phyloP scores from a whole-genome alignment of 2,329 filamentous ascomycete genomes.

The Hypoxylon sp. region DNA sequence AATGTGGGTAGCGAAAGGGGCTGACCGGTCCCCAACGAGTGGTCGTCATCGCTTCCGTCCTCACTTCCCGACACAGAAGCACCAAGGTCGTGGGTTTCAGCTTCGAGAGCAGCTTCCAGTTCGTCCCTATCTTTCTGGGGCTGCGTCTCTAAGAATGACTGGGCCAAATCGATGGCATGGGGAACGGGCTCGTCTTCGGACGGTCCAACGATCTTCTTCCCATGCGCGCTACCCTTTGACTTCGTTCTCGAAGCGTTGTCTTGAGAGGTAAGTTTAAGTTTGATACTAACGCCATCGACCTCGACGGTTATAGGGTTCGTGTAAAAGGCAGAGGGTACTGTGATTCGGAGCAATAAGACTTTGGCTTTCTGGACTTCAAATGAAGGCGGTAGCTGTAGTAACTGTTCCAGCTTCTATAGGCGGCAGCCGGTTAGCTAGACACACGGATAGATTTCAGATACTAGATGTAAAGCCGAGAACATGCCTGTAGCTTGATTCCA shows the following conservation, averaged over 20 bases:
- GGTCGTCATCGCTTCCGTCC: slow-evolving; percentile 69
- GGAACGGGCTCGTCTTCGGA: slow-evolving; percentile 60
- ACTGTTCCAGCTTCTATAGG: slow-evolving; percentile 78
- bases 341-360: slow-evolving; percentile 79
- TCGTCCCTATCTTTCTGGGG: slow-evolving; percentile 70
- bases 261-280: slow-evolving; percentile 62
- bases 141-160: slow-evolving; percentile 80
- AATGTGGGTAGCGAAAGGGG: slow-evolving; percentile 74
- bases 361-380: slow-evolving; percentile 78
- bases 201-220: slow-evolving; percentile 43
- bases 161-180: slow-evolving; percentile 75
- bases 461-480: slow-evolving; percentile 38
- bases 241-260: slow-evolving; percentile 46
- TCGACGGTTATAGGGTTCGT: slow-evolving; percentile 84
- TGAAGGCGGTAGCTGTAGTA: slow-evolving; percentile 77
- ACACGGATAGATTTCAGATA: too few relatives aligned
- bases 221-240: slow-evolving; percentile 37
- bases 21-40: slow-evolving; percentile 73
- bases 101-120: slow-evolving; percentile 73
- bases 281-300: slow-evolving; percentile 80
- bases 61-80: slow-evolving; percentile 69
- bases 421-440: too few relatives aligned
- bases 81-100: slow-evolving; percentile 68
- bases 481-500: slow-evolving; percentile 78
- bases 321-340: slow-evolving; percentile 87